Conservation (phyloP, 805 yeast species). For the Candida succiphila region DNA sequence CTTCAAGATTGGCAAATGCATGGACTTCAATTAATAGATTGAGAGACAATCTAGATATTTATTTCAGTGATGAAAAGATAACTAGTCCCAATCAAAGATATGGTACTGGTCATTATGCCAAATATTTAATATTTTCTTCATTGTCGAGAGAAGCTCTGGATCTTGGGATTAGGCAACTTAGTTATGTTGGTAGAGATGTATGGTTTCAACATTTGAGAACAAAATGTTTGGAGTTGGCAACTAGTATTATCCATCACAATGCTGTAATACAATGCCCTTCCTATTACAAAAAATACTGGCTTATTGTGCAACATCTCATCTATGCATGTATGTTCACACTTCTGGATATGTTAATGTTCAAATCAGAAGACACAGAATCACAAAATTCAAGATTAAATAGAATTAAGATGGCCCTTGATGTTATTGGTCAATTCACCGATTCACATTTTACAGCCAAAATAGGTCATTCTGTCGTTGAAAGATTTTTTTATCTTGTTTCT, state of each 20-base stretch:
- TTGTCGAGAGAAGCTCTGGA: conserved; percentile 14
- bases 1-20: conserved; percentile 3
- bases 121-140: conserved; percentile 13
- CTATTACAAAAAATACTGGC: conserved; percentile 16
- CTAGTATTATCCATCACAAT: conserved; percentile 10
- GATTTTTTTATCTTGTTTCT: conserved; percentile 12
- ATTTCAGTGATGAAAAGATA: conserved; percentile 4
- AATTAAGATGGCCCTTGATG: conserved; percentile 10
- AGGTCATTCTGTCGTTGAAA: conserved; percentile 17
- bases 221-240: conserved; percentile 11
- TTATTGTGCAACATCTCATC: conserved; percentile 16
- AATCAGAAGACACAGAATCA: conserved; percentile 9
- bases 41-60: conserved; percentile 4
- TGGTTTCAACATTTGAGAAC: conserved; percentile 12
- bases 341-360: conserved; percentile 15
- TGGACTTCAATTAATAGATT: conserved; percentile 8
- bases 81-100: background rate
- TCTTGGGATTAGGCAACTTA: conserved; percentile 12
- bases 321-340: conserved; percentile 16
- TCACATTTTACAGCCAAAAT: conserved; percentile 15
- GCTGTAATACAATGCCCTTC: conserved; percentile 8
- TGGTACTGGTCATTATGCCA: conserved; percentile 11
- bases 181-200: conserved; percentile 9
- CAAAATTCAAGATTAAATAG: conserved; percentile 5
- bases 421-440: conserved; percentile 6